Evolutionary conservation across 2,329 filamentous ascomycete species (phyloP), one percentile per base, ranked within the genome.

Genomic region (Trichoderma asperellum): DNA sequence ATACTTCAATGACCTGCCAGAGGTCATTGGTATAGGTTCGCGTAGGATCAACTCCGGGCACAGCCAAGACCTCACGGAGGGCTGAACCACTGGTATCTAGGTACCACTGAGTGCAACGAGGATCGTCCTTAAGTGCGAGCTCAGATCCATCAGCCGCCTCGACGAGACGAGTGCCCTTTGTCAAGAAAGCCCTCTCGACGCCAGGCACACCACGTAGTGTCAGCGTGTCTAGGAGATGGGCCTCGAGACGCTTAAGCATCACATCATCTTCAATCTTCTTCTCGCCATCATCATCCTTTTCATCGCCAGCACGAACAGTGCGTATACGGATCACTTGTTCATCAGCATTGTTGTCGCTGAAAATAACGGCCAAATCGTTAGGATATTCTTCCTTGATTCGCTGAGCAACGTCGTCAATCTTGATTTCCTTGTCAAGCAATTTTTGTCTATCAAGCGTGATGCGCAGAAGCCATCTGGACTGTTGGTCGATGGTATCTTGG

Each of bases 261-360:
- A 92, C 91, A 78, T 98, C 95, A 72, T 97, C 94, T 76, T 97
- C 92, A 68, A 92, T 88, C 37, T 81, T 79, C 71, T 83, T 83
- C 29, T 84, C 83, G 12, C 81, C 80, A 47, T 91, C 90, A 11
- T 95, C 92, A 47, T 91, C 91, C 77, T 93, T 91, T 57, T 90
- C 88, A 60, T 91, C 90, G 60, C 88, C 86, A 71, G 88, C 85
- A 37, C 85, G 83, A 71, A 96, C 89, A 75, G 94, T 91, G 73
- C 96, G 92, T 73, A 97, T 91, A 79, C 96, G 96, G 74, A 99
- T 93, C 57, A 98, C 91, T 79, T 96, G 94, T 78, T 96, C 90
- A 73, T 97, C 94, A 11, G 95, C 94, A 79, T 99, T 99, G 84
- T 97, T 96, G 80, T 99, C 96, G 81, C 94, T 97, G 85, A 97